Evolutionary conservation across 2,329 filamentous ascomycete genomes (phyloP), one percentile per base, ranked within the genome.

Genomic region (Grosmannia serpens): DNA sequence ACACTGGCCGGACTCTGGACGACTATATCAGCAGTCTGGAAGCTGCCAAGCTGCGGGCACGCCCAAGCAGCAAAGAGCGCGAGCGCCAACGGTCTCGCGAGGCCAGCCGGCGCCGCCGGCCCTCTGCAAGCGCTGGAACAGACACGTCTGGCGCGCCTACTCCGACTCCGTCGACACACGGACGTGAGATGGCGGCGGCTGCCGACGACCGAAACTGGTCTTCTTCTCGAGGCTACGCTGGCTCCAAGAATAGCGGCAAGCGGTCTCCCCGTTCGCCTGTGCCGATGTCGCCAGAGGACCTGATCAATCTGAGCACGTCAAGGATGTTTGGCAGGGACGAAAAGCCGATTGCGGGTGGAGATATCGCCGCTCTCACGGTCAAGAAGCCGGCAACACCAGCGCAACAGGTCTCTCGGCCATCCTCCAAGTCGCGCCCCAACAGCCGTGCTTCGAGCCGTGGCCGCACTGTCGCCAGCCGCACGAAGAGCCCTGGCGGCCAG

Each of bases 271-370:
- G 90, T 2, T 96, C 92, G 0, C 92, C 92, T 0, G 81, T 96
- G 2, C 90, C 91, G 3, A 96, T 96, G 91, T 95, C 91, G 3
- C 91, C 91, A 0, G 89, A 96, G 65, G 91, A 96, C 66, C 69
- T 89, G 60, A 82, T 84, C 67, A 85, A 81, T 64, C 71, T 87
- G 55, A 81, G 79, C 62, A 81, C 75, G 1, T 75, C 77, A 1
- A 73, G 67, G 31, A 66, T 71, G 47, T 62, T 65, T 27, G 65
- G 70, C 26, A 55, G 61, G 15, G 64, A 65, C 26, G 51, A 62
- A 22, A 73, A 69, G 64, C 61, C 60, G 35, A n/a, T 26, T 13
- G 41, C 53, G 1, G 57, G 47, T 2, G 27, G 8, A 2, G 47
- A 52, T 2, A 24, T 46, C 4, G 17, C 33, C 6, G 31, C 57